Evolutionary conservation across 1,139 yeast genomes (phyloP).

Genomic region (Hansenula anomala): DNA sequence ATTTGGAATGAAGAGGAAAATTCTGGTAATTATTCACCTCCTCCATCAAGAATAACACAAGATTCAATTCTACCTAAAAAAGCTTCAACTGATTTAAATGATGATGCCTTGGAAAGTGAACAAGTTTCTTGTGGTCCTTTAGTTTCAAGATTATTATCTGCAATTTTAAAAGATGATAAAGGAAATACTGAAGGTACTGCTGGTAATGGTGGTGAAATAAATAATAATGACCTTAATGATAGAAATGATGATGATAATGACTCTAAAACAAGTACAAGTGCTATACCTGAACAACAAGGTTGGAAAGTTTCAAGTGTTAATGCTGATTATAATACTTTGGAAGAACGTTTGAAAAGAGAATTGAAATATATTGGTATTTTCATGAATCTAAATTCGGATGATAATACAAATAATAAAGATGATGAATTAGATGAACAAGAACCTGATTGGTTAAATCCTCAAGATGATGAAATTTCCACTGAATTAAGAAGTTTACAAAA

Average conservation of each 20-base stretch:
- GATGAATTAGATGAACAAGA: constrained; percentile 22
- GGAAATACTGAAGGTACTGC: too few relatives aligned
- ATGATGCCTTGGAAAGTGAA: constrained; percentile 64
- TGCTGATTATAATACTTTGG: constrained; percentile 74
- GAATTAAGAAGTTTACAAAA: constrained; percentile 74
- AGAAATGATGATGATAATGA: constrained; percentile 9
- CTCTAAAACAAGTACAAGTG: constrained; percentile 27
- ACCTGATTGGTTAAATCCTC: constrained; percentile 69
- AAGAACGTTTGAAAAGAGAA: constrained; percentile 84
- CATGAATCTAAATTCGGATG: constrained; percentile 46
- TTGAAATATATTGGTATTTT: constrained; percentile 87
- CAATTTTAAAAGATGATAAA: constrained; percentile 58
- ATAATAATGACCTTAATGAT: constrained; percentile 25
- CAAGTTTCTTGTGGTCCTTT: constrained; percentile 89
- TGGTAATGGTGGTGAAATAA: constrained; percentile 21
- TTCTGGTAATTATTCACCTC: constrained; percentile 32
- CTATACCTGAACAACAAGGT: constrained; percentile 39
- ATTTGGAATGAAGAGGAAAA: constrained; percentile 85
- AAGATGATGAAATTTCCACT: constrained; percentile 91
- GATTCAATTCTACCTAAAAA: constrained; percentile 53
- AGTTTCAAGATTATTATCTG: constrained; percentile 79
- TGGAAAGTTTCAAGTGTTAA: constrained; percentile 43
- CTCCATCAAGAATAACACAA: constrained; percentile 28
- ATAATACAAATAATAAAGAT: constrained; percentile 13
- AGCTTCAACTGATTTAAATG: constrained; percentile 58